Base-by-base conservation (phyloP, 352 stramenopile species). In the Globisporangium radiosum region DNA sequence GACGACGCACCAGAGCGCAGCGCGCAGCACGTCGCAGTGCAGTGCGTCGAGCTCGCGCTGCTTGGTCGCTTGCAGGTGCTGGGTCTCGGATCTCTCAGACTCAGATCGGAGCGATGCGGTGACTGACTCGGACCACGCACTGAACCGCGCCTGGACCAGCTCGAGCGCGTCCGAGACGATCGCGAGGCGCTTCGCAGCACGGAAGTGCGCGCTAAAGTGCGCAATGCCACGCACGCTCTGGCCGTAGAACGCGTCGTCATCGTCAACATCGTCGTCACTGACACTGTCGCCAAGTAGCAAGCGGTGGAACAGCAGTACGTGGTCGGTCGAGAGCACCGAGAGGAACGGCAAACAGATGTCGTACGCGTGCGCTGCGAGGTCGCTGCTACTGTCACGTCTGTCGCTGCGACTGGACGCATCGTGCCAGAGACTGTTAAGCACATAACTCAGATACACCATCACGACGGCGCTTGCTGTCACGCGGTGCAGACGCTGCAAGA, bases 361-460 rank as follows among this genome's bases (percentile, higher is more conserved):
- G 53, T 90, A 92, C n/a, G 82, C 82, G 49, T 86, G 82, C 10
- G 67, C 63, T 7, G 72, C 82, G 6, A 90, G 63, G 11, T 89
- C 75, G 1, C 64, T 48, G 64, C 67, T 25, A 77, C 54, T 6
- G 3, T 17, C 8, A 56, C 38, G 2, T 36, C 17, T 10, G 40
- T 36, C 36, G 19, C 7, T 14, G 25, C 52, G 40, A 37, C 39
- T 17, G 25, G 65, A 53, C 50, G 85, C 69, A 42, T 88, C 70
- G 0, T 47, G 52, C 77, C 78, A 88, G 39, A 88, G 80, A 19
- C 56, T 62, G 0, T 55, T 55, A 0, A 90, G 65, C 47, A 74
- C 58, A 5, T 76, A 49, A 54, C 83, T 84, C 6, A 92, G 59
- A 53, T 81, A 90, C 47, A 91, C 73, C 57, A 90, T 71, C 7